Conservation (phyloP, 1,284 basidiomycete species). For the Coniferiporia sulphurascens region DNA sequence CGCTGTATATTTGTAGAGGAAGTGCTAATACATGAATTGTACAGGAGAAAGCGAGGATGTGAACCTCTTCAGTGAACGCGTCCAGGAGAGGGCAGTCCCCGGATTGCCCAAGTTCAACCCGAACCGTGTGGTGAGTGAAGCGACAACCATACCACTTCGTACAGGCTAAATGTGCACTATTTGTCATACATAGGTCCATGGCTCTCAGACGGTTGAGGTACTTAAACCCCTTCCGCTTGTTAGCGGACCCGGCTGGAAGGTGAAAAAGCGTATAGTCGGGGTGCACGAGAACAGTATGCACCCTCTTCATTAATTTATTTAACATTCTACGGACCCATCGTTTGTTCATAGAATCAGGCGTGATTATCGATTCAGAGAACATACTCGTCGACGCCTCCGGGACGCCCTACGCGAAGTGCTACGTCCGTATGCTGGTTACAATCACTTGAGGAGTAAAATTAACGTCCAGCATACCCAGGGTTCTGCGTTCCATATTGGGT, state of each 20-base stretch:
- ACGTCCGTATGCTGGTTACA: slow-evolving; percentile 37
- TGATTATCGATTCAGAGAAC: slow-evolving; percentile 64
- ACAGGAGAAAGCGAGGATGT: slow-evolving; percentile 55
- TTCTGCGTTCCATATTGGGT: slow-evolving; percentile 70
- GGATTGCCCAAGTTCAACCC: slow-evolving; percentile 65
- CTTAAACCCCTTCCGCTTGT: slow-evolving; percentile 62
- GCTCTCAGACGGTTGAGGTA: slow-evolving; percentile 67
- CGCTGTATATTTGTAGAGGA: background rate
- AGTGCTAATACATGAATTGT: background rate
- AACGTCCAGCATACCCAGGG: slow-evolving; percentile 36
- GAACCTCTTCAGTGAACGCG: slow-evolving; percentile 54
- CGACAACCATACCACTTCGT: no score
- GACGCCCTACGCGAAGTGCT: slow-evolving; percentile 66
- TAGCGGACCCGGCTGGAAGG: slow-evolving; percentile 64
- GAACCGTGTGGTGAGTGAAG: slow-evolving; percentile 47
- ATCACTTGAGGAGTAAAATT: background rate
- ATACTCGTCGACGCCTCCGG: slow-evolving; percentile 59
- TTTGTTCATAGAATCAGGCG: slow-evolving; percentile 56
- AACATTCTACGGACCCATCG: background rate
- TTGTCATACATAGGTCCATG: slow-evolving; percentile 52
- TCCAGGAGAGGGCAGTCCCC: slow-evolving; percentile 41
- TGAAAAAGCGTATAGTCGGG: slow-evolving; percentile 53
- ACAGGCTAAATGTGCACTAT: background rate
- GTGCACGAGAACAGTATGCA: slow-evolving; percentile 74
- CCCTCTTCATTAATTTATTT: slow-evolving; percentile 8